A percentile compares a stretch with the other conserved stretches of the same genome.
Conservation (phyloP, 495 filamentous ascomycete species). For the Hypoxylon perforatum region DNA sequence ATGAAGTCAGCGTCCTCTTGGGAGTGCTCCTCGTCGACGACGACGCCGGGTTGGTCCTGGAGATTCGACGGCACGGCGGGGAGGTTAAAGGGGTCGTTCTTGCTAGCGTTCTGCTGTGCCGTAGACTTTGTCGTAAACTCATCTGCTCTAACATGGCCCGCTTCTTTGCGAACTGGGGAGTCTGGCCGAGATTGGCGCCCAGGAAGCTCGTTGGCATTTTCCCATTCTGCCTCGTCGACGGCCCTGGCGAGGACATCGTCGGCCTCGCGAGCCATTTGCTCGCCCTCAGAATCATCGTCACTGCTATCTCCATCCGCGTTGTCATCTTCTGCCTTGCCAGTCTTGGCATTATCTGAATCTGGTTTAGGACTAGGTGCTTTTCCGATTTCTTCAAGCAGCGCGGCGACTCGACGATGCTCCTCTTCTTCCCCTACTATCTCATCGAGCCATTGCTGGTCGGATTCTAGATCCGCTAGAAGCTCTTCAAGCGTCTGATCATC, state of each 20-base stretch:
- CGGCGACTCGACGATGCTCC: slow-evolving; percentile 38
- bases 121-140: neutral
- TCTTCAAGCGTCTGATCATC: slow-evolving; percentile 52
- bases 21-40: neutral
- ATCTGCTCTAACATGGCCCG: slow-evolving; percentile 3
- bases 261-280: slow-evolving; percentile 49
- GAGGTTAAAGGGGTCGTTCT: slow-evolving; percentile 40
- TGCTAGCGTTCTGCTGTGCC: neutral
- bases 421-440: slow-evolving; percentile 43
- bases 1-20: slow-evolving; percentile 47
- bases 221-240: slow-evolving; percentile 51
- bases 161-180: slow-evolving; percentile 18
- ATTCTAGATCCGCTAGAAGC: slow-evolving; percentile 50
- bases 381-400: slow-evolving; percentile 42
- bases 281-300: slow-evolving; percentile 54
- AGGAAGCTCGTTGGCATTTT: slow-evolving; percentile 28
- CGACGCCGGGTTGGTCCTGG: slow-evolving; percentile 34
- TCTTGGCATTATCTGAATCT: slow-evolving; percentile 1
- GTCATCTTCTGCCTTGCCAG: neutral
- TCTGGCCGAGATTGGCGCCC: slow-evolving; percentile 11
- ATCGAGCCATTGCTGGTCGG: slow-evolving; percentile 40
- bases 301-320: slow-evolving; percentile 32
- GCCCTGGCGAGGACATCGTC: slow-evolving; percentile 50
- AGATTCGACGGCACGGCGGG: slow-evolving; percentile 51
- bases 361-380: slow-evolving; percentile 14